Evolutionary conservation across 1,284 basidiomycete species (phyloP).

Genomic region (Ustilago nuda): DNA sequence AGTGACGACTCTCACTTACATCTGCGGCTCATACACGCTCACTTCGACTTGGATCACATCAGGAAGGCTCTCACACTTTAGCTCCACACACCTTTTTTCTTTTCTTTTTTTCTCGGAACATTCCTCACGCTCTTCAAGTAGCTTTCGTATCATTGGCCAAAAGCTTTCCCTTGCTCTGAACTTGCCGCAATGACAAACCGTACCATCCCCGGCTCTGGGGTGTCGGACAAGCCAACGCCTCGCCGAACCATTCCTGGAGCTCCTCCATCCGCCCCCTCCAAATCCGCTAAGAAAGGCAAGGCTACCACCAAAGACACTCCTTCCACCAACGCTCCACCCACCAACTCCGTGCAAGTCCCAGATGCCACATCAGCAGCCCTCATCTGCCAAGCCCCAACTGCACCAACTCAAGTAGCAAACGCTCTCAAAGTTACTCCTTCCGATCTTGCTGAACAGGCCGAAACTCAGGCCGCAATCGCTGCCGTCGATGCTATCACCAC

Average conservation of each 20-base stretch:
- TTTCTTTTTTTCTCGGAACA: too few relatives aligned
- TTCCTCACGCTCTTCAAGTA: not conserved
- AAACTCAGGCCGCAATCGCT: constrained; percentile 41
- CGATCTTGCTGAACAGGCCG: constrained; percentile 46
- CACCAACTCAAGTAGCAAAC: constrained; percentile 37
- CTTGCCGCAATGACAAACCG: constrained; percentile 29
- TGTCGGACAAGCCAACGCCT: constrained; percentile 23
- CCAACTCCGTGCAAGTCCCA: constrained; percentile 16
- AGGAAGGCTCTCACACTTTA: too few relatives aligned
- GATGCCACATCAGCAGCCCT: constrained; percentile 40
- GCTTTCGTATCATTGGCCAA: too few relatives aligned
- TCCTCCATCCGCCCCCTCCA: constrained; percentile 33
- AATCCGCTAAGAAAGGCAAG: constrained; percentile 29
- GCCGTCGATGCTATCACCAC: constrained; percentile 30
- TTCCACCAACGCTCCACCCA: constrained; percentile 14
- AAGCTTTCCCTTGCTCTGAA: not conserved
- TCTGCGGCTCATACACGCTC: too few relatives aligned
- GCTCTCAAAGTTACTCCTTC: constrained; percentile 40
- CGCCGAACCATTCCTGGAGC: constrained; percentile 44
- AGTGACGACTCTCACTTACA: too few relatives aligned
- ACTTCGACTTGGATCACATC: too few relatives aligned
- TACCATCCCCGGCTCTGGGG: constrained; percentile 25
- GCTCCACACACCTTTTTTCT: too few relatives aligned
- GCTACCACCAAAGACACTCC: constrained; percentile 6
- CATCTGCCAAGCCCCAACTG: constrained; percentile 31